Evolutionary conservation across 2,329 filamentous ascomycete species (phyloP).

Genomic region (Huntiella moniliformis): DNA sequence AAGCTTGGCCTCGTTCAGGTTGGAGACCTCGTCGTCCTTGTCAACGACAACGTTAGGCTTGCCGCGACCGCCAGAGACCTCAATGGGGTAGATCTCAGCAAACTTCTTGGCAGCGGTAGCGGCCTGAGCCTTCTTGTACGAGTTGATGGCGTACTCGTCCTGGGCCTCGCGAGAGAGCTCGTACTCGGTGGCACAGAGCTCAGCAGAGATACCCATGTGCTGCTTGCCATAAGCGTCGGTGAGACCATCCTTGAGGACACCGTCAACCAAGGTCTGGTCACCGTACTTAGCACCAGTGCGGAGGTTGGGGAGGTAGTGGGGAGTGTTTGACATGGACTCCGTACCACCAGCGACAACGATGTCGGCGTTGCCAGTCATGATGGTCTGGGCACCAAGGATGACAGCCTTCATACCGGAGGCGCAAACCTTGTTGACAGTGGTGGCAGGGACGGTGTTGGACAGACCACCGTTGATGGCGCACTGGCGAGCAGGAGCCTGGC

Average conservation of each 20-base stretch:
- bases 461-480: constrained; percentile 82
- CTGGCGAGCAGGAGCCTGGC: constrained; percentile 91
- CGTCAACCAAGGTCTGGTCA: constrained; percentile 73
- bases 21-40: constrained; percentile 90
- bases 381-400: constrained; percentile 86
- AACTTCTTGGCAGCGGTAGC: constrained; percentile 71
- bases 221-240: constrained; percentile 91
- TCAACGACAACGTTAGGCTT: constrained; percentile 70
- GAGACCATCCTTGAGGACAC: constrained; percentile 82
- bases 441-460: constrained; percentile 59
- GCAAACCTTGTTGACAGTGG: constrained; percentile 98
- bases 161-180: constrained; percentile 65
- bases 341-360: constrained; percentile 86
- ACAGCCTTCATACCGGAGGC: constrained; percentile 88
- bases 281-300: constrained; percentile 87
- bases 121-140: constrained; percentile 82
- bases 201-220: constrained; percentile 85
- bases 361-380: constrained; percentile 86
- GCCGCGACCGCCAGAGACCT: constrained; percentile 71
- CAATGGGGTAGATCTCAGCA: constrained; percentile 75
- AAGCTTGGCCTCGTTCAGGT: constrained; percentile 70
- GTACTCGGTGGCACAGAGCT: constrained; percentile 81
- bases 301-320: constrained; percentile 82
- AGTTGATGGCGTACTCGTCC: constrained; percentile 88
- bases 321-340: constrained; percentile 96